A percentile compares a stretch with the other conserved stretches of the same genome.
These are phyloP conservation scores for Heliosperma pusillum DNA, from an alignment of 148 eudicot species.

Conservation along the genomic window DNA sequence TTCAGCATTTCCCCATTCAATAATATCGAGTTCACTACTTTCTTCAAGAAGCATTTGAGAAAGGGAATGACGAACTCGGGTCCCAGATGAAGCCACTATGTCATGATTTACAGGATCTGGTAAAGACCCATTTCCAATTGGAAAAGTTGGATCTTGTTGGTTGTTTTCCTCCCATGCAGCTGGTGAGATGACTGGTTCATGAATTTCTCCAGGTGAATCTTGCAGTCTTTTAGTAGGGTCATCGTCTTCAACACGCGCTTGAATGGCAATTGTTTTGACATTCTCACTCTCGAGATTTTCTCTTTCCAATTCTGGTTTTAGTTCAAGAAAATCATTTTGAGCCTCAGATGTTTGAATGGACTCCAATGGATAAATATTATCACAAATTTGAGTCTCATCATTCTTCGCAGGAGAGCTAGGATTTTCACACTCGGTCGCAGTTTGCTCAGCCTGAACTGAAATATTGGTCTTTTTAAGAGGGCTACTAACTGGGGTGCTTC, in stretches of 20 bases:
- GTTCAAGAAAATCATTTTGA: constrained; percentile 25
- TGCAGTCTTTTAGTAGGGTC: constrained; percentile 23
- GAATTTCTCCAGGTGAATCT: constrained; percentile 33
- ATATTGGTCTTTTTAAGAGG: constrained; percentile 36
- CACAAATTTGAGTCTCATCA: constrained; percentile 31
- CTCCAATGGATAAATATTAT: constrained; percentile 29
- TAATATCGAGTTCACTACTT: constrained; percentile 65
- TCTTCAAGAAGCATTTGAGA: constrained; percentile 96
- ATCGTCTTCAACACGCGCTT: constrained; percentile 28
- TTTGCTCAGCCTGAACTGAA: constrained; percentile 39
- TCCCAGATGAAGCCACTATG: constrained; percentile 41
- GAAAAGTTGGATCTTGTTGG: constrained; percentile 40
- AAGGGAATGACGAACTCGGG: constrained; percentile 79
- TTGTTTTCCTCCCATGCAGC: constrained; percentile 84
- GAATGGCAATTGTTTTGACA: constrained; percentile 26
- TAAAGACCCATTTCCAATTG: constrained; percentile 27
- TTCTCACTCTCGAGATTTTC: constrained; percentile 24
- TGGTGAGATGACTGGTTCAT: constrained; percentile 69
- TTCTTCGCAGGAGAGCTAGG: constrained; percentile 28
- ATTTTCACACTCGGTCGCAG: constrained; percentile 33
- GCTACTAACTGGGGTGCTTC: constrained; percentile 35
- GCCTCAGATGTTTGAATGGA: constrained; percentile 24
- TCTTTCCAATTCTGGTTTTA: constrained; percentile 25
- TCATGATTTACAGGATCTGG: constrained; percentile 36
- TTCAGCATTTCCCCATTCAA: constrained; percentile 96